Percentiles rank a stretch among this genome's conserved stretches.
Evolutionary conservation across 345 rosid genomes (phyloP).

Genomic region (Lumnitzera littorea): DNA sequence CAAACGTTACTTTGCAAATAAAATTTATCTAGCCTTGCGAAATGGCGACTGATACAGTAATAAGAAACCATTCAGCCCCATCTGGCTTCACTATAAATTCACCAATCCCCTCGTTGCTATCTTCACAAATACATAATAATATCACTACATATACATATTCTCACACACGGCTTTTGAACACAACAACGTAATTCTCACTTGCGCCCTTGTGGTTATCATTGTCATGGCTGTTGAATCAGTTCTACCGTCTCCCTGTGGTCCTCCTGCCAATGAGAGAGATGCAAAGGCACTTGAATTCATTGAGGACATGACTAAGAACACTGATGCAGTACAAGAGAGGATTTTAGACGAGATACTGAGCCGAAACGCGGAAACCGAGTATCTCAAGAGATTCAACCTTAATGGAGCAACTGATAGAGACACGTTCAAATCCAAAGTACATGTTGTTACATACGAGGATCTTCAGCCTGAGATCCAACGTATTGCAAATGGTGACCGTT

Average conservation of each 20-base stretch:
- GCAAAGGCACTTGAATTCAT: conserved; percentile 66
- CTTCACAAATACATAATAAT: too few relatives aligned
- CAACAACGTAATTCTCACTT: too few relatives aligned
- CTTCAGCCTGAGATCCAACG: conserved; percentile 84
- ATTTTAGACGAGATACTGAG: conserved; percentile 52
- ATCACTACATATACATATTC: too few relatives aligned
- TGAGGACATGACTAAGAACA: conserved; percentile 68
- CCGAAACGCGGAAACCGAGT: conserved; percentile 62
- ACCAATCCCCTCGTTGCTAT: too few relatives aligned
- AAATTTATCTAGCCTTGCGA: too few relatives aligned
- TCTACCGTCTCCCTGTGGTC: conserved; percentile 50
- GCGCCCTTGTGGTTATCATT: too few relatives aligned
- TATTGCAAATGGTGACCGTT: conserved; percentile 80
- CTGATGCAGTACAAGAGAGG: conserved; percentile 48
- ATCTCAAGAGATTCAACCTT: conserved; percentile 52
- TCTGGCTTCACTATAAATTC: too few relatives aligned
- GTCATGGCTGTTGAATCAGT: conserved; percentile 53
- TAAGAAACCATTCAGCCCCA: too few relatives aligned
- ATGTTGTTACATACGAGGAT: conserved; percentile 70
- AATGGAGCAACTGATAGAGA: conserved; percentile 56
- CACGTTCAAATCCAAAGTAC: conserved; percentile 55
- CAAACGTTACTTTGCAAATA: too few relatives aligned
- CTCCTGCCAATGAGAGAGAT: conserved; percentile 69
- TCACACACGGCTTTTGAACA: too few relatives aligned
- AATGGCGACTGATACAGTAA: too few relatives aligned